A percentile compares a stretch with the other conserved stretches of the same genome.
Conservation (phyloP, 116 monocot species). For the Zostera marina region DNA sequence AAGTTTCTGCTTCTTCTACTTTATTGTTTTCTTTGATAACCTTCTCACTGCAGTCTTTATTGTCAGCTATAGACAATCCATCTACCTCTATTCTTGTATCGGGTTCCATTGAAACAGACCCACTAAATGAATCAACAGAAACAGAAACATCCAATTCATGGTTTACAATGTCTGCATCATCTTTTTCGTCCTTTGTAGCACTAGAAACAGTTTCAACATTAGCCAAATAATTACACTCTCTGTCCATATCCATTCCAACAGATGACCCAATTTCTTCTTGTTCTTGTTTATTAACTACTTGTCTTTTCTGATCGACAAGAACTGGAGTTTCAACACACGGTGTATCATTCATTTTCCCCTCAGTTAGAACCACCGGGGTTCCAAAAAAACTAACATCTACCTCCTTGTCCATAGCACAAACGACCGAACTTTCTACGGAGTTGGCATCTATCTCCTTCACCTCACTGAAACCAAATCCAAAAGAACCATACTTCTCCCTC, state of each 20-base stretch:
- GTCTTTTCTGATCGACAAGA: neutral
- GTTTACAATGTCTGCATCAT: neutral
- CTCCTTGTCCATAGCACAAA: neutral
- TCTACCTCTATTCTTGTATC: slow-evolving; percentile 1
- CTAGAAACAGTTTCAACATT: neutral
- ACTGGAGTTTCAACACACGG: neutral
- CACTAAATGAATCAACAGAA: neutral
- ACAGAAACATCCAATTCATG: slow-evolving; percentile 3
- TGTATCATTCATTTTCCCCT: neutral
- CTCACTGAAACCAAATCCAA: neutral
- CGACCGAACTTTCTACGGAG: neutral
- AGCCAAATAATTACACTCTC: neutral
- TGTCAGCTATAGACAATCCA: neutral
- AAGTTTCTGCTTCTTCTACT: neutral
- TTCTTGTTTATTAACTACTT: neutral
- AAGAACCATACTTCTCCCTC: neutral
- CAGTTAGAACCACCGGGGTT: neutral
- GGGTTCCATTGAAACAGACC: neutral
- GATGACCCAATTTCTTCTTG: neutral
- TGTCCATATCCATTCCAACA: neutral
- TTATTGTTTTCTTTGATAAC: slow-evolving; percentile 3
- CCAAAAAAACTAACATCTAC: neutral
- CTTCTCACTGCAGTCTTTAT: neutral
- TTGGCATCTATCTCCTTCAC: neutral
- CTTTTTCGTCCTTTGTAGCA: neutral